Evolutionary conservation across 139 green algal genomes (phyloP).

Genomic region (Closterium sp.): DNA sequence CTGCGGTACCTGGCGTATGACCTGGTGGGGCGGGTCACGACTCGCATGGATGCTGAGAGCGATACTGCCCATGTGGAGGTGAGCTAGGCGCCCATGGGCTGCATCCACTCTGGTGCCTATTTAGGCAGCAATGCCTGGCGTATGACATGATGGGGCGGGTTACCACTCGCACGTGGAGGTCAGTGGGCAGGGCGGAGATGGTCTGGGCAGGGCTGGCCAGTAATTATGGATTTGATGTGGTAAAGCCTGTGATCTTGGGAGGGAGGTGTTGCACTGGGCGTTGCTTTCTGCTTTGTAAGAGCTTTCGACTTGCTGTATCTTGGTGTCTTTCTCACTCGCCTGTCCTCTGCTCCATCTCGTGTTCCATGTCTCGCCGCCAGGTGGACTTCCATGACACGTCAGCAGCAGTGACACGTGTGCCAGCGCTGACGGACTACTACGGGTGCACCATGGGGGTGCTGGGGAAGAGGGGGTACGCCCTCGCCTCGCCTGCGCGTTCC

Average conservation of each 20-base stretch:
- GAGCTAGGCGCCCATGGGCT: no score
- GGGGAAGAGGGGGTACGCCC: conserved; percentile 65
- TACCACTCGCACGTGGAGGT: conserved; percentile 27
- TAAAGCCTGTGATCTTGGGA: no score
- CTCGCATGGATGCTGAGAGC: conserved; percentile 41
- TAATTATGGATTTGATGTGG: no score
- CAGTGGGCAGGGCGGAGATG: no score
- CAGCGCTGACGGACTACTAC: conserved; percentile 79
- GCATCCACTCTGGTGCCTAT: no score
- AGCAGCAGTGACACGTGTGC: conserved; percentile 60
- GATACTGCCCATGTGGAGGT: not conserved
- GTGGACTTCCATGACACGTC: conserved; percentile 81
- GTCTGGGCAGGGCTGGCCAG: no score
- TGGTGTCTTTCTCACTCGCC: not conserved
- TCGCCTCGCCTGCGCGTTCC: conserved; percentile 53
- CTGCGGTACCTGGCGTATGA: conserved; percentile 76
- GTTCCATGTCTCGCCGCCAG: conserved; percentile 45
- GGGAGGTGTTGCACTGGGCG: no score
- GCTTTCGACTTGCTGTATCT: no score
- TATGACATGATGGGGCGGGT: conserved; percentile 75
- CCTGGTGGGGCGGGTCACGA: conserved; percentile 64
- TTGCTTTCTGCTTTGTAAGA: no score
- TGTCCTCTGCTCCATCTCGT: not conserved
- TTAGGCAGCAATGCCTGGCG: conserved; percentile 65
- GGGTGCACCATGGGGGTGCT: conserved; percentile 72